Evolutionary conservation across 2,329 filamentous ascomycete species (phyloP).

Genomic region (Zopfia rhizophila): DNA sequence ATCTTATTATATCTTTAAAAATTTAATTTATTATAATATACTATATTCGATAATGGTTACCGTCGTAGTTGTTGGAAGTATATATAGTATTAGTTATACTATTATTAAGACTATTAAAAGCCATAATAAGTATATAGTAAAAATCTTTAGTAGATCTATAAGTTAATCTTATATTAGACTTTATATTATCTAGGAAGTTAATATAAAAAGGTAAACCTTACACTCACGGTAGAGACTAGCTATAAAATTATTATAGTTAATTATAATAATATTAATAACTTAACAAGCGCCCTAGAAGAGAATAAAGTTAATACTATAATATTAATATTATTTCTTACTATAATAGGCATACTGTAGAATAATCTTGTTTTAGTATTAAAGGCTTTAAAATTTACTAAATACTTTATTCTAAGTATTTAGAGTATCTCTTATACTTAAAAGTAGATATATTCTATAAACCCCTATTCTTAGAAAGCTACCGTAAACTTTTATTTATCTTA

Average conservation of each 20-base stretch:
- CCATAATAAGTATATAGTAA: conserved; percentile 47
- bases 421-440: conserved; percentile 21
- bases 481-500: no score
- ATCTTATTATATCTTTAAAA: no score
- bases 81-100: conserved; percentile 56
- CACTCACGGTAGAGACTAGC: no score
- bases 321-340: no score
- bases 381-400: conserved; percentile 19
- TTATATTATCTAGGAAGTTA: no score
- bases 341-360: conserved; percentile 13
- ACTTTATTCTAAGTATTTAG: conserved; percentile 29
- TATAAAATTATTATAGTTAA: no score
- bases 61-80: conserved; percentile 59
- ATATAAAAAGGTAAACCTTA: no score
- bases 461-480: no score
- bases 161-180: conserved; percentile 11
- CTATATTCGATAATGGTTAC: no score
- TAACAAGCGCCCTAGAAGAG: conserved; percentile 36
- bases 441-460: no score
- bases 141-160: conserved; percentile 55
- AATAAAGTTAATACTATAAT: conserved; percentile 57
- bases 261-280: conserved; percentile 40
- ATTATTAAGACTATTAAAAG: conserved; percentile 55
- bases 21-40: no score
- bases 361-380: conserved; percentile 24